phyloP scores from a whole-genome alignment of 257 asterid species.

The Sherardia arvensis region DNA sequence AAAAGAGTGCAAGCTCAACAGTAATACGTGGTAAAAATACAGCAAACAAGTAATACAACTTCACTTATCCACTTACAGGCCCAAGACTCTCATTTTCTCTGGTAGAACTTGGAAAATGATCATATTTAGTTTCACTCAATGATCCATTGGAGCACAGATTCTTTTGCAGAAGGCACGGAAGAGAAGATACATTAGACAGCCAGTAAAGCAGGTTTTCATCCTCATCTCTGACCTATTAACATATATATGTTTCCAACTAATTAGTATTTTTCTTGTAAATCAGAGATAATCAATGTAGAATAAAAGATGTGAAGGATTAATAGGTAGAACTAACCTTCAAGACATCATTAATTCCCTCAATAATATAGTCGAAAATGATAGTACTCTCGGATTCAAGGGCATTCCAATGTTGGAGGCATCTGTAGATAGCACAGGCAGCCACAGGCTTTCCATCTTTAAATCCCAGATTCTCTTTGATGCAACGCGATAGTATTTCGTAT shows the following conservation, averaged over 20 bases:
- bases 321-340: slow-evolving; percentile 52
- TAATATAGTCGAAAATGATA: slow-evolving; percentile 68
- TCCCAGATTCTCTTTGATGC: slow-evolving; percentile 84
- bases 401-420: slow-evolving; percentile 93
- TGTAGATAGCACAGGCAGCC: slow-evolving; percentile 90
- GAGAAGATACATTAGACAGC: slow-evolving; percentile 92
- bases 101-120: slow-evolving; percentile 62
- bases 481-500: slow-evolving; percentile 66
- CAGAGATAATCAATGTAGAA: too few relatives aligned
- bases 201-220: slow-evolving; percentile 75
- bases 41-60: not conserved
- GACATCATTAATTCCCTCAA: slow-evolving; percentile 75
- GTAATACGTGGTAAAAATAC: not conserved
- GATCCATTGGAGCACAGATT: slow-evolving; percentile 83
- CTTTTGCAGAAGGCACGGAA: slow-evolving; percentile 87
- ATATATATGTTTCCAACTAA: slow-evolving; percentile 10
- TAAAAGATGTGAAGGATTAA: slow-evolving; percentile 6
- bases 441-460: slow-evolving; percentile 88
- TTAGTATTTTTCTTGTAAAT: too few relatives aligned
- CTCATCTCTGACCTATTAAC: slow-evolving; percentile 64
- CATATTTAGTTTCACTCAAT: slow-evolving; percentile 56
- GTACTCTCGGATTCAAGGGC: slow-evolving; percentile 97
- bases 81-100: slow-evolving; percentile 64
- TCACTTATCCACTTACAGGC: slow-evolving; percentile 52
- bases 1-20: not conserved